Base-by-base conservation (phyloP, 768 basidiomycete genomes). In the Tubosaeta sp. region DNA sequence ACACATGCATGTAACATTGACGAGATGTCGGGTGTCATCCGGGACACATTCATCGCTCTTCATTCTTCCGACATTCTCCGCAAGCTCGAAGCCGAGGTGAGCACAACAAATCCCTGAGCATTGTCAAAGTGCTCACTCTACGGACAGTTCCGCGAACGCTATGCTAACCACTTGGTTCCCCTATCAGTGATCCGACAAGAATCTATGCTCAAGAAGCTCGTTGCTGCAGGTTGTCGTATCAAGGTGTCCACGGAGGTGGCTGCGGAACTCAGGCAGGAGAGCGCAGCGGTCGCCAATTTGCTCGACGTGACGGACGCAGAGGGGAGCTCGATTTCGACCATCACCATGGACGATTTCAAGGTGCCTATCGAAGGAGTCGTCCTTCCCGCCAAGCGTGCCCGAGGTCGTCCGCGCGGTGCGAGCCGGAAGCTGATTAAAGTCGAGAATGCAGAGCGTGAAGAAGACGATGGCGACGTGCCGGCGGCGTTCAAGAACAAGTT, bases 11-110 rank as follows among this genome's bases (percentile, higher is more conserved):
- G 73, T 40, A 80, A 78, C 57, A 86, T 97, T 48, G 90, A 96
- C 69, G 71, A 82, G 46, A 95, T 98, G 93, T 89, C 91, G 0
- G 76, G 74, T 42, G 77, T 89, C 59, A 95, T 98, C 60, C 87
- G 95, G 25, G 88, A 94, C 39, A 92, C 90, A 1, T 99, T 99
- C 68, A 88, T 98, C 51, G 83, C 87, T 0, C 77, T 98, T 14
- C 95, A 99, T 69, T 87, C 87, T 16, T 87, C 89, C 8, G 86
- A 94, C 64, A 82, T 98, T 8, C 79, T 98, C 6, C 71, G 70
- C 19, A 81, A 79, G 58, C 80, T 98, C 0, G 72, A 81, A 7
- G 67, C 73, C 3, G 94, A 97, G 82, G 90, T 90, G 55, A 46
- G 80, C 42, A 31, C 32, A 6, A 19, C 22, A 21, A 40, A 27